Evolutionary conservation across 192 early-diverging fungal genomes (phyloP), one percentile per base, ranked within the genome.

Genomic region (Umbelopsis sp.): DNA sequence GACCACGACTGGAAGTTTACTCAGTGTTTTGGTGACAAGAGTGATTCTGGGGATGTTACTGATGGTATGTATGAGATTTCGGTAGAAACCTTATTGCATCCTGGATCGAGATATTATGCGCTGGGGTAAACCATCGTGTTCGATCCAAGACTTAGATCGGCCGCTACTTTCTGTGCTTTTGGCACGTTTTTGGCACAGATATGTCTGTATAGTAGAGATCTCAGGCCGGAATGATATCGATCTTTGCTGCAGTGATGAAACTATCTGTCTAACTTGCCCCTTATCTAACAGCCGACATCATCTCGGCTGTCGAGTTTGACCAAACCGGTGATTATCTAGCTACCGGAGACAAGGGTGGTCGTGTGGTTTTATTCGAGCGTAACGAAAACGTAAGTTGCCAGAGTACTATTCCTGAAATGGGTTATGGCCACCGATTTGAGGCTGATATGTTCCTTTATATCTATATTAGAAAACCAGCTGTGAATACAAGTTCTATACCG

Each of bases 1-100:
- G 85, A 86, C 49, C 78, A 82, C 35, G 68, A 73, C 30, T 91
- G 90, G 90, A 91, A 93, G 75, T 95, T 97, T 78, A 91, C 94
- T 45, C 95, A 97, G 80, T 97, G 95, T 80, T 97, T 97, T 84
- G 95, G 95, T 68, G 95, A 97, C 82, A 97, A 97, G 81, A 90
- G 92, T 33, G 95, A 97, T 69, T 88, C 94, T 49, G 95, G 96
- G 52, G 95, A 97, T 85, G 89, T 97, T 46, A 96, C 94, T 16
- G 95, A 97, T 87, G 95, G 95, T 95, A 88, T 72, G 73, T 27
- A 25, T n/a, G 18, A 12, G 18, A 25, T 27, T 25, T 55, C 13
- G 25, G 30, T 16, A 4, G 33, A 35, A 9, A 6, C 22, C 15
- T 11, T 1, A 18, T 35, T 9, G 53, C 15, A 5, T 27, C 3